phyloP scores from a whole-genome alignment of 768 basidiomycete species.

The Nevesoporus exiguus region DNA sequence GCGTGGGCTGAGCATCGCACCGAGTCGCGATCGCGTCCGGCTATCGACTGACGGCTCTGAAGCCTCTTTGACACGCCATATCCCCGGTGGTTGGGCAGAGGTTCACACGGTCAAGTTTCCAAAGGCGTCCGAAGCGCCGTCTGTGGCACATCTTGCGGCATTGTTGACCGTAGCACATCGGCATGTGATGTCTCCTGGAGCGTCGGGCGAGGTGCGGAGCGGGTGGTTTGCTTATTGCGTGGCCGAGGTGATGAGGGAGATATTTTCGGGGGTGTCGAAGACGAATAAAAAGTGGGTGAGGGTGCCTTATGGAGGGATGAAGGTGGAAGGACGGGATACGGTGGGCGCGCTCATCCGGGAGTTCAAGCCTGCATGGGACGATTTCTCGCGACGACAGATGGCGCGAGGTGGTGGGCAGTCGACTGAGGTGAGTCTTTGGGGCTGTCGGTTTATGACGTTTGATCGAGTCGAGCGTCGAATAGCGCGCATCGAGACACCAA shows the following conservation, averaged over 20 bases:
- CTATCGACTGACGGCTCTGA: neutral
- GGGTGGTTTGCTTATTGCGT: constrained; percentile 16
- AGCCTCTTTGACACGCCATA: neutral
- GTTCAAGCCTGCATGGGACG: constrained; percentile 10
- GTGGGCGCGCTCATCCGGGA: constrained; percentile 7
- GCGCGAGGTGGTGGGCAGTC: neutral
- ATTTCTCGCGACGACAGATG: neutral
- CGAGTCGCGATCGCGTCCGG: neutral
- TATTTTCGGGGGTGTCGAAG: constrained; percentile 11
- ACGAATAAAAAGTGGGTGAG: constrained; percentile 9
- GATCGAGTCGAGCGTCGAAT: neutral
- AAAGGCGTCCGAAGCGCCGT: neutral
- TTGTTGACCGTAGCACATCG: neutral
- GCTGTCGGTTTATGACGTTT: neutral
- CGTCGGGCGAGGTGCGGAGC: neutral
- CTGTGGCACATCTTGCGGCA: neutral
- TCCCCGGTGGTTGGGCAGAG: neutral
- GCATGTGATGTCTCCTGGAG: neutral
- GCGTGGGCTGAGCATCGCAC: neutral
- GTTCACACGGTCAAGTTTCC: neutral
- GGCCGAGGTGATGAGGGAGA: constrained; percentile 8
- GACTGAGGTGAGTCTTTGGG: neutral
- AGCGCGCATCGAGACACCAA: neutral
- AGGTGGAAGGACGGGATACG: constrained; percentile 4
- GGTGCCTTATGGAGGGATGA: constrained; percentile 10